phyloP scores from a whole-genome alignment of 331 rosid species.

The Malus hybrid region DNA sequence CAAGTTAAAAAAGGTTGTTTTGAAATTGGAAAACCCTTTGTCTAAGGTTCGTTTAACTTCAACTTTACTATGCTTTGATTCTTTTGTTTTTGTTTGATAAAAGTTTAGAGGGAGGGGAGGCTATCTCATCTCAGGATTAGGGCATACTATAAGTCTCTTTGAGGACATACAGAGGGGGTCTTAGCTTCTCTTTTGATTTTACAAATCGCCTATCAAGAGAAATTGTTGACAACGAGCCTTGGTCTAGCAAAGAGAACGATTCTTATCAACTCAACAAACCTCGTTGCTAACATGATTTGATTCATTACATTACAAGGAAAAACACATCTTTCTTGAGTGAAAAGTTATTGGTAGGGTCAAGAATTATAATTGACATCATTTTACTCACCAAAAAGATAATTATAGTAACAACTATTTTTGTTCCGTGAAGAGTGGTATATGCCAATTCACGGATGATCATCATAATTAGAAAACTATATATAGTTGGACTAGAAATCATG shows the following conservation, averaged over 20 bases:
- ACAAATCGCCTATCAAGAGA: too few relatives aligned
- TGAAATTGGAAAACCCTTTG: background rate
- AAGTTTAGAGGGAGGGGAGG: too few relatives aligned
- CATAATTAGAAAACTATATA: background rate
- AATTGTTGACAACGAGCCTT: too few relatives aligned
- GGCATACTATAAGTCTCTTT: too few relatives aligned
- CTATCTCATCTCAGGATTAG: too few relatives aligned
- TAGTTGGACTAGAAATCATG: background rate
- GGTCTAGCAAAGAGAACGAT: too few relatives aligned
- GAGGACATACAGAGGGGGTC: too few relatives aligned
- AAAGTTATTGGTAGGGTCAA: background rate
- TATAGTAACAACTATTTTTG: conserved; percentile 2
- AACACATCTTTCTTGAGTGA: background rate
- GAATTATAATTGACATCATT: background rate
- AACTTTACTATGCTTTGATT: background rate
- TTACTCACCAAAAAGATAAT: background rate
- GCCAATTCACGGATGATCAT: too few relatives aligned
- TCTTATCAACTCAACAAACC: too few relatives aligned
- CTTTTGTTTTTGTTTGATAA: too few relatives aligned
- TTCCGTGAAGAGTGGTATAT: conserved; percentile 18
- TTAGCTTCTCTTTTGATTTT: too few relatives aligned
- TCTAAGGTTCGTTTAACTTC: background rate
- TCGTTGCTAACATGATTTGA: background rate
- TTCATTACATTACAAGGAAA: background rate
- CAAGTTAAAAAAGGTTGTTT: background rate